These are phyloP conservation scores for Abrus precatorius DNA, from an alignment of 306 rosid species.

Conservation along the genomic window DNA sequence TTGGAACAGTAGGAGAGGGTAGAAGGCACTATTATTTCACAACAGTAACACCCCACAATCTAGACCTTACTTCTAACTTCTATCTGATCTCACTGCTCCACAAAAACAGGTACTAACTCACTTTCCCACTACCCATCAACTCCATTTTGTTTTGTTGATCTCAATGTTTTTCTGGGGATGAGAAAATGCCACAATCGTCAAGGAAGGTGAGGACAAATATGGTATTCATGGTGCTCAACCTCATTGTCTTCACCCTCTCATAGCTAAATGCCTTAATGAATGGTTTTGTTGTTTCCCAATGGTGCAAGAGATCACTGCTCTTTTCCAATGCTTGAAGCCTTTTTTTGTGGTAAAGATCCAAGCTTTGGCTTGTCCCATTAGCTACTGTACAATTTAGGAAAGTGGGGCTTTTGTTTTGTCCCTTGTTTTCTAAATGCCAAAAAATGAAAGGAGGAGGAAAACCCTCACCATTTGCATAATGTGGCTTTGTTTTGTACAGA, in stretches of 20 bases:
- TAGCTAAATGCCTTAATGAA: conserved; percentile 20
- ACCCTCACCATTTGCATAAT: conserved; percentile 37
- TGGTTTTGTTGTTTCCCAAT: conserved; percentile 22
- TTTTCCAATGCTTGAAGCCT: background rate
- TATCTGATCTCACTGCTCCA: conserved; percentile 33
- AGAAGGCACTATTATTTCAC: conserved; percentile 43
- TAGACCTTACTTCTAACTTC: conserved; percentile 26
- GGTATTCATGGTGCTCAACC: conserved; percentile 15
- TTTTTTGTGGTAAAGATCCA: conserved; percentile 34
- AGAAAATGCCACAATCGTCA: conserved; percentile 41
- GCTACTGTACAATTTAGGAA: background rate
- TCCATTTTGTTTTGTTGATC: conserved; percentile 25
- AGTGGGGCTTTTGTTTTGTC: conserved; percentile 37
- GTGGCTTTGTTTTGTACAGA: conserved; percentile 43
- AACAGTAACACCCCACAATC: conserved; percentile 22
- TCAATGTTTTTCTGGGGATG: conserved; percentile 39
- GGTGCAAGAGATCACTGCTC: conserved; percentile 15
- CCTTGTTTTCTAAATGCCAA: background rate
- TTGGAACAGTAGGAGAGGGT: background rate
- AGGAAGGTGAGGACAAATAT: conserved; percentile 12
- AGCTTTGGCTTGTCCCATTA: conserved; percentile 39
- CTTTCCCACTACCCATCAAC: conserved; percentile 3
- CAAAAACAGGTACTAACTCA: conserved; percentile 33
- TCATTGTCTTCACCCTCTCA: conserved; percentile 31
- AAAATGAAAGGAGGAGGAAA: background rate